Conservation (phyloP, 306 rosid species). For the Glycine tomentella region DNA sequence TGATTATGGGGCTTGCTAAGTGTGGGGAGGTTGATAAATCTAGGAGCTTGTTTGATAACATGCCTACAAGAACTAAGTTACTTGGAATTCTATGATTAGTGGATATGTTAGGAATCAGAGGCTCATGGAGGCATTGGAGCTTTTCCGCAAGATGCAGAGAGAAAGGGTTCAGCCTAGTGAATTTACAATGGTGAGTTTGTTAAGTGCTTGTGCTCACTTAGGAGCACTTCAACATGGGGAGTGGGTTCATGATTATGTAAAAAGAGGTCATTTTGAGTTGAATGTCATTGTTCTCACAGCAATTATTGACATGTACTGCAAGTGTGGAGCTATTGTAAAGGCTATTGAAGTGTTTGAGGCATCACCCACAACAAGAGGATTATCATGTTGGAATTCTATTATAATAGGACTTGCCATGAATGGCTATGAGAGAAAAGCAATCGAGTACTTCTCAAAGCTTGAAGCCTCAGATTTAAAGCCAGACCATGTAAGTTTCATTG, state of each 20-base stretch:
- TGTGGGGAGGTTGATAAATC: constrained; percentile 74
- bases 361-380: constrained; percentile 51
- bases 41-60: constrained; percentile 68
- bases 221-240: constrained; percentile 82
- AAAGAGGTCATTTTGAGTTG: constrained; percentile 61
- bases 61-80: constrained; percentile 62
- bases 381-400: constrained; percentile 83
- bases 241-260: constrained; percentile 80
- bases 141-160: constrained; percentile 71
- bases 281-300: constrained; percentile 74
- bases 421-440: constrained; percentile 72
- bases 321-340: constrained; percentile 69
- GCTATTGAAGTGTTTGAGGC: constrained; percentile 71
- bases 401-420: constrained; percentile 81
- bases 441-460: constrained; percentile 66
- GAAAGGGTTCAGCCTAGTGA: constrained; percentile 66
- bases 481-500: constrained; percentile 73
- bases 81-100: constrained; percentile 88
- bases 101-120: constrained; percentile 85
- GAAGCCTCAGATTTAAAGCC: constrained; percentile 63
- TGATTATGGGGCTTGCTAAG: constrained; percentile 81
- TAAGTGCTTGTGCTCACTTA: constrained; percentile 82
- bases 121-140: constrained; percentile 62
- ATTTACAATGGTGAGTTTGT: constrained; percentile 89
- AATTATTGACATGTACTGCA: constrained; percentile 85